Conservation (phyloP, 176 grass and related monocot genomes). For the Oropetium thomaeum region DNA sequence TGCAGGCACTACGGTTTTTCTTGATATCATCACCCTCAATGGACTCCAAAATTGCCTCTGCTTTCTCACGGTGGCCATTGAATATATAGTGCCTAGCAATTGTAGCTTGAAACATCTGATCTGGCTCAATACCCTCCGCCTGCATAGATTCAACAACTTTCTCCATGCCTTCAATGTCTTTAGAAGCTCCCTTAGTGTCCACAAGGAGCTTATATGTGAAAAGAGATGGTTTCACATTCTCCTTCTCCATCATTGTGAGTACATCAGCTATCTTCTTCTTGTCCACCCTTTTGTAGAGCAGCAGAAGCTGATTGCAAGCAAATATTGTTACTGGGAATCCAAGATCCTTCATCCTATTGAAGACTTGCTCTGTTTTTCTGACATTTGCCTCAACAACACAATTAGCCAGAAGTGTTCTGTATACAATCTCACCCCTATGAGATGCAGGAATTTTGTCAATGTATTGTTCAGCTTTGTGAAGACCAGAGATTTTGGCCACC, state of each 20-base stretch:
- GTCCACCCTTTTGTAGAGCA: slow-evolving; percentile 71
- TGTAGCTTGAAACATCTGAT: slow-evolving; percentile 42
- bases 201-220: slow-evolving; percentile 76
- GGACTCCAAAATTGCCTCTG: slow-evolving; percentile 43
- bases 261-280: slow-evolving; percentile 75
- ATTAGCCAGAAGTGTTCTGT: slow-evolving; percentile 70
- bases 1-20: slow-evolving; percentile 51
- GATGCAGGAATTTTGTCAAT: slow-evolving; percentile 56
- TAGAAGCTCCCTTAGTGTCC: slow-evolving; percentile 41
- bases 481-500: slow-evolving; percentile 57
- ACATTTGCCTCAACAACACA: slow-evolving; percentile 54
- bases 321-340: slow-evolving; percentile 46
- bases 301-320: slow-evolving; percentile 66
- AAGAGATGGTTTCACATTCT: slow-evolving; percentile 60
- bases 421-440: slow-evolving; percentile 54
- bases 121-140: slow-evolving; percentile 47
- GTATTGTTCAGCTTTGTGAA: slow-evolving; percentile 55
- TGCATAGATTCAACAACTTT: slow-evolving; percentile 57
- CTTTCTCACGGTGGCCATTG: slow-evolving; percentile 59
- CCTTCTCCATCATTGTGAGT: slow-evolving; percentile 67
- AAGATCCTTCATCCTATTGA: slow-evolving; percentile 71
- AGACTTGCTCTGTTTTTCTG: slow-evolving; percentile 53
- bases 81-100: slow-evolving; percentile 63
- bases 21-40: slow-evolving; percentile 66
- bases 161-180: slow-evolving; percentile 66